phyloP scores from a whole-genome alignment of 2,329 filamentous ascomycete genomes.

The Aspergillus fumigatus region DNA sequence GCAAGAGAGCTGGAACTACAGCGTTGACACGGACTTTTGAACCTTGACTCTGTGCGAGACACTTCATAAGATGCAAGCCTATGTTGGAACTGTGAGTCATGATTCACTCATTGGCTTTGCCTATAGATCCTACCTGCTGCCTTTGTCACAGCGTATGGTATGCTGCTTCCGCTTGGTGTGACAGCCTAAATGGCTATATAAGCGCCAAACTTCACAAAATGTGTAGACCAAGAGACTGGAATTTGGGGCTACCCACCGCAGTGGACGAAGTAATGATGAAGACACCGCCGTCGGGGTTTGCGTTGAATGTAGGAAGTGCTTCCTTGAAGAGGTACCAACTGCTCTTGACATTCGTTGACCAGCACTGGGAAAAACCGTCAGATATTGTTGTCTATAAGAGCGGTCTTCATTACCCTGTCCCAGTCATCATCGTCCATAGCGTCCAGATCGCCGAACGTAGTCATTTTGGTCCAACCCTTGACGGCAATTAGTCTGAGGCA shows the following conservation, averaged over 20 bases:
- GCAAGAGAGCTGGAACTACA: slow-evolving; percentile 58
- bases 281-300: slow-evolving; percentile 59
- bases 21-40: slow-evolving; percentile 61
- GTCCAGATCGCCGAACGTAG: slow-evolving; percentile 54
- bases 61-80: slow-evolving; percentile 63
- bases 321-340: slow-evolving; percentile 52
- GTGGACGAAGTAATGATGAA: slow-evolving; percentile 61
- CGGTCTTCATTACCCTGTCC: slow-evolving; percentile 48
- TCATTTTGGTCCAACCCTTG: slow-evolving; percentile 60
- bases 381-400: not conserved
- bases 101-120: not conserved
- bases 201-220: slow-evolving; percentile 12
- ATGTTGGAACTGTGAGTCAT: slow-evolving; percentile 3
- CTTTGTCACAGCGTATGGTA: slow-evolving; percentile 75
- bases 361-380: slow-evolving; percentile 43
- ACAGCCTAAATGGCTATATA: slow-evolving; percentile 37
- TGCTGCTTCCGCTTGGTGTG: slow-evolving; percentile 50
- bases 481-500: not conserved
- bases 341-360: slow-evolving; percentile 58
- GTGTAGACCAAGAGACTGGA: slow-evolving; percentile 1
- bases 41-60: slow-evolving; percentile 58
- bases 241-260: slow-evolving; percentile 41
- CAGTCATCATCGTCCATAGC: slow-evolving; percentile 58
- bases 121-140: slow-evolving; percentile 53
- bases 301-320: slow-evolving; percentile 55